Base-by-base conservation (phyloP, 495 filamentous ascomycete genomes). In the Oleoguttula mirabilis region DNA sequence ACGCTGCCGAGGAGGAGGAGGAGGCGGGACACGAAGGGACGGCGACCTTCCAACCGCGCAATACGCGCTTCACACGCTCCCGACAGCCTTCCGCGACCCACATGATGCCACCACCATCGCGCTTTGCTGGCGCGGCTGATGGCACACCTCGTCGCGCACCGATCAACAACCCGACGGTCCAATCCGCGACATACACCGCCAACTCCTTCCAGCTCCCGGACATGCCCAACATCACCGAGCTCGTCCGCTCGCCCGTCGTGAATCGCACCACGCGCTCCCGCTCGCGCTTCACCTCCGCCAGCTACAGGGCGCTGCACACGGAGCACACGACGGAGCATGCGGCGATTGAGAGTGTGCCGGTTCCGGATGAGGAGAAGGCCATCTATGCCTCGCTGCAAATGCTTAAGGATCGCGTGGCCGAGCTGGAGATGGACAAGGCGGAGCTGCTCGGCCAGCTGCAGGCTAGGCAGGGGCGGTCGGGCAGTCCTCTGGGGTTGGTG, bases 281-380 rank as follows among this genome's bases (percentile, higher is more conserved):
- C 39, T 76, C 75, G 14, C 71, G 74, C n/a, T 76, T 79, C 48
- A 59, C 69, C 3, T 68, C 69, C 16, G 65, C 60, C 10, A 17
- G 37, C 10, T 41, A 39, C 20, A 41, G 35, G 11, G 36, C 46
- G 6, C 34, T 41, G 19, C 24, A n/a, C 15, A 25, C 37, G 5
- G 21, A 34, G 24, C 25, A 32, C 42, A 48, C 46, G n/a, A 27
- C 46, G 63, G 39, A 43, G 21, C 59, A 73, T 41, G 51, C 47
- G n/a, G 57, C 59, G 4, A 59, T 81, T 21, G 72, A 80, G 24
- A 69, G 74, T 16, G 65, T 82, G n/a, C 71, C 76, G 0, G 66
- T 83, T 32, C 77, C 78, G 10, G 68, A 72, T 22, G 78, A 85
- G 40, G 78, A 82, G 48, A 76, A 80, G 47, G 76, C 75, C 21